phyloP scores from a whole-genome alignment of 306 rosid species.

The Pterocarpus macrocarpus region DNA sequence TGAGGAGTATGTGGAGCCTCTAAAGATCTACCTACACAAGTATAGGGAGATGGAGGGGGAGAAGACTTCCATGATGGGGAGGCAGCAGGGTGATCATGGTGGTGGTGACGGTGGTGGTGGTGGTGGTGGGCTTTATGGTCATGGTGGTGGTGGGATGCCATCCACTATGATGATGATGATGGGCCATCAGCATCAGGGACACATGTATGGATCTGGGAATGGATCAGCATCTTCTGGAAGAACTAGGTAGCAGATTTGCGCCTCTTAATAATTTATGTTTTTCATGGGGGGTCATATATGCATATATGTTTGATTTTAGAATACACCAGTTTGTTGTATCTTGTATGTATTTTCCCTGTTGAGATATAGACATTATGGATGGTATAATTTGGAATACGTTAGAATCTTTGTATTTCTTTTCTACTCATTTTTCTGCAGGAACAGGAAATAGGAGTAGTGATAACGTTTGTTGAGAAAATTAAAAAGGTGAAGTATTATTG shows the following conservation, averaged over 20 bases:
- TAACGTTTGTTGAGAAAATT: neutral
- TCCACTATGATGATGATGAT: constrained; percentile 50
- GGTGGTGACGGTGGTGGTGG: neutral
- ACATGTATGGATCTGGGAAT: constrained; percentile 57
- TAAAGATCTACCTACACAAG: constrained; percentile 32
- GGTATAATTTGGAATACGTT: neutral
- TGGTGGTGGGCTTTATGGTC: constrained; percentile 4
- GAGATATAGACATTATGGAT: neutral
- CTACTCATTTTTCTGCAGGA: neutral
- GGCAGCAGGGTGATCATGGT: constrained; percentile 17
- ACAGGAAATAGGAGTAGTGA: neutral
- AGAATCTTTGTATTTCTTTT: neutral
- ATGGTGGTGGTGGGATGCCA: constrained; percentile 30
- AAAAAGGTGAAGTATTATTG: neutral
- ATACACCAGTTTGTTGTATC: neutral
- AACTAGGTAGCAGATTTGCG: constrained; percentile 29
- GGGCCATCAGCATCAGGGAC: constrained; percentile 41
- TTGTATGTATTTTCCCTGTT: neutral
- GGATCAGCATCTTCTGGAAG: constrained; percentile 49
- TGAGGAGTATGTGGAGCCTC: constrained; percentile 39
- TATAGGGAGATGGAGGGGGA: constrained; percentile 47
- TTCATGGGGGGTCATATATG: neutral
- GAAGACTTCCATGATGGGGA: constrained; percentile 44
- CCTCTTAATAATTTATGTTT: neutral
- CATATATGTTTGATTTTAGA: neutral